Conservation (phyloP, 1,139 yeast genomes). For the Suhomyces maxii region DNA sequence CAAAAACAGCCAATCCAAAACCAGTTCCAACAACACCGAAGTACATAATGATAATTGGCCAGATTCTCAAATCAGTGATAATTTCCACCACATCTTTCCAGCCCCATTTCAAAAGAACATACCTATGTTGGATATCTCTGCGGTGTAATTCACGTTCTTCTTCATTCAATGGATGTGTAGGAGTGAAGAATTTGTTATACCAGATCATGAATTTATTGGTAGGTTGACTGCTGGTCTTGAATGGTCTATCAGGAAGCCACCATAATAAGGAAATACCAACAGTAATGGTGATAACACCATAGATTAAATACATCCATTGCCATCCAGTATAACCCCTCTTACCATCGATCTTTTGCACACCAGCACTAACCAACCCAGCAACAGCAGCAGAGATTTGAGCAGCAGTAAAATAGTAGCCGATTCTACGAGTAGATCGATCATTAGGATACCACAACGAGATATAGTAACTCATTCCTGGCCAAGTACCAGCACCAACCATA, state of each 20-base stretch:
- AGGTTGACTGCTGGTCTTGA: conserved; percentile 18
- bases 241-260: conserved; percentile 84
- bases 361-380: conserved; percentile 84
- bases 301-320: conserved; percentile 84
- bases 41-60: conserved; percentile 86
- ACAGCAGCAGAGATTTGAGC: conserved; percentile 87
- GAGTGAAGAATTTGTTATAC: conserved; percentile 29
- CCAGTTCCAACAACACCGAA: conserved; percentile 93
- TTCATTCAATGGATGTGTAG: conserved; percentile 54
- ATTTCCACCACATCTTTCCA: conserved; percentile 59
- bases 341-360: conserved; percentile 82
- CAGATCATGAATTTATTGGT: conserved; percentile 14
- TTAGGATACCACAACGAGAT: conserved; percentile 85
- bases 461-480: conserved; percentile 93
- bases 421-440: conserved; percentile 71
- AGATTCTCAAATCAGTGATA: conserved; percentile 62
- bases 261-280: conserved; percentile 67
- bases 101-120: conserved; percentile 53
- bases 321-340: conserved; percentile 71
- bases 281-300: conserved; percentile 69
- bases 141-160: conserved; percentile 59
- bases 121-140: conserved; percentile 58
- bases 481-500: conserved; percentile 82
- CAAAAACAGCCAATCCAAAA: conserved; percentile 80
- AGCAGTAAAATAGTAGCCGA: conserved; percentile 89